A percentile compares a stretch with the other conserved stretches of the same genome.
These are phyloP conservation scores for Castanospermum australe DNA, from an alignment of 306 rosid genomes.

Conservation along the genomic window DNA sequence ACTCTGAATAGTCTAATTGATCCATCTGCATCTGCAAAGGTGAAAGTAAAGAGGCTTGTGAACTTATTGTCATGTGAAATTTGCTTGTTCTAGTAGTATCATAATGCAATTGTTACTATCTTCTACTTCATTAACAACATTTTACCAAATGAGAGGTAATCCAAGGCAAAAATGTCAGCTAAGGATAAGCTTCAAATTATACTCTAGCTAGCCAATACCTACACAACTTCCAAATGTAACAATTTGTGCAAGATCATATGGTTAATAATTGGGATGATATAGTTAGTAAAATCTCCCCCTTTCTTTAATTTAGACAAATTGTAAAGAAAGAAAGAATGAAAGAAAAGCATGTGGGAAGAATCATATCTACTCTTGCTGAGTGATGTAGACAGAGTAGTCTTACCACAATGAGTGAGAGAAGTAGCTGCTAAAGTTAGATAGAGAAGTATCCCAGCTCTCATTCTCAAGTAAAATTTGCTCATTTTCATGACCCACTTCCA, in stretches of 20 bases:
- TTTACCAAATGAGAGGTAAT: too few species aligned
- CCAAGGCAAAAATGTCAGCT: not conserved
- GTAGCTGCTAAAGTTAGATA: constrained; percentile 41
- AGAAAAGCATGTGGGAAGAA: not conserved
- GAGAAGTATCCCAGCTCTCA: constrained; percentile 36
- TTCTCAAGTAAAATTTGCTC: constrained; percentile 29
- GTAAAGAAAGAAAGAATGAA: not conserved
- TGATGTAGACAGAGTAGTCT: not conserved
- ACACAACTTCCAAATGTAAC: too few species aligned
- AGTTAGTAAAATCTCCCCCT: not conserved
- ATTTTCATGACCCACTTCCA: constrained; percentile 47
- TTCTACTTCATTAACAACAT: not conserved
- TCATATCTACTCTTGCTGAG: not conserved
- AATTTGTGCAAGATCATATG: too few species aligned
- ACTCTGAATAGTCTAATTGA: constrained; percentile 40
- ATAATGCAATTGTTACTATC: not conserved
- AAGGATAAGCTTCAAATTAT: not conserved
- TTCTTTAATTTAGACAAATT: not conserved
- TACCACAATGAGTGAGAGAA: constrained; percentile 70
- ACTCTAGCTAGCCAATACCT: constrained; percentile 4
- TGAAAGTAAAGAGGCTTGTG: constrained; percentile 1
- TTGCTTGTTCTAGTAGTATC: not conserved
- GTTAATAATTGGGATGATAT: not conserved
- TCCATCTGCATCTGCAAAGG: constrained; percentile 57
- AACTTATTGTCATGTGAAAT: not conserved